Evolutionary conservation across 2,329 filamentous ascomycete species (phyloP).

Genomic region (Diaporthe citri): DNA sequence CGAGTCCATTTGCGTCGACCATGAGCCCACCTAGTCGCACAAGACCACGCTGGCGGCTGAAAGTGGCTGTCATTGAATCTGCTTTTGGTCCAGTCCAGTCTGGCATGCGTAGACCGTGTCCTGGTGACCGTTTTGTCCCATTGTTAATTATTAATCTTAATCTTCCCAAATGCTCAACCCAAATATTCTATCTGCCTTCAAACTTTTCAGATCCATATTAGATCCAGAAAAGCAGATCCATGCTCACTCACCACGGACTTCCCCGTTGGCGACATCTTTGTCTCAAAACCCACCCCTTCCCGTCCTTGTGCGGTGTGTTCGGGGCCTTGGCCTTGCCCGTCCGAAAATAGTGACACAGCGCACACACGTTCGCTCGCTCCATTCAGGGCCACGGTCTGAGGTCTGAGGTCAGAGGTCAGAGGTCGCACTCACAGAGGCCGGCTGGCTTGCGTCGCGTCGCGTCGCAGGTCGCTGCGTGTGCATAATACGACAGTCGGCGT

Average conservation of each 20-base stretch:
- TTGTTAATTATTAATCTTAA: slow-evolving; percentile 14
- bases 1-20: slow-evolving; percentile 13
- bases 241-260: slow-evolving; percentile 8
- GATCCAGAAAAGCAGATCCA: not conserved
- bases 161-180: not conserved
- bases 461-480: slow-evolving; percentile 16
- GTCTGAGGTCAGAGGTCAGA: not conserved
- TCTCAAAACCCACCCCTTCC: slow-evolving; percentile 10
- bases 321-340: slow-evolving; percentile 5
- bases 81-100: not conserved
- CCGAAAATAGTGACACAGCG: slow-evolving; percentile 20
- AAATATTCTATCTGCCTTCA: not conserved
- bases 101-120: not conserved
- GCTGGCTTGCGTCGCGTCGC: slow-evolving; percentile 3
- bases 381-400: not conserved
- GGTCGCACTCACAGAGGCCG: not conserved
- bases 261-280: not conserved
- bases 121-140: not conserved
- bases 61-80: slow-evolving; percentile 1
- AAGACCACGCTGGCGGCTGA: slow-evolving; percentile 14
- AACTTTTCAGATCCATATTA: slow-evolving; percentile 3
- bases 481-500: slow-evolving; percentile 8
- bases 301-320: not conserved
- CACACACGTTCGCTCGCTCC: slow-evolving; percentile 11
- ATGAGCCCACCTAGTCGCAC: slow-evolving; percentile 13